Conservation (phyloP, 345 rosid species). For the Raphanus sativus region DNA sequence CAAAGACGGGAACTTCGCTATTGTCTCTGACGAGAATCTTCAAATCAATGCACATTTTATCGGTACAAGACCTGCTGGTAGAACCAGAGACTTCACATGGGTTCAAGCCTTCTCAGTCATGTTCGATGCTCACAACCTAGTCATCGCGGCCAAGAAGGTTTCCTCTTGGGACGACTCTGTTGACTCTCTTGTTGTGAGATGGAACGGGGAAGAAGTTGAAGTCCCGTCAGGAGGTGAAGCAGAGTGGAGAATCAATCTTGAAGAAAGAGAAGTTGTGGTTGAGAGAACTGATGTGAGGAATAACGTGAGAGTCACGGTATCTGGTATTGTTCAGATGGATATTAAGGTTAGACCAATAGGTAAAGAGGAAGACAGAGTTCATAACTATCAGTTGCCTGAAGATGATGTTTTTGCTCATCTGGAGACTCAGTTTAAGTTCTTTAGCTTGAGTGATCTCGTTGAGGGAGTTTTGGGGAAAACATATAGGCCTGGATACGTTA, state of each 20-base stretch:
- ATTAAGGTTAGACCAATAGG: constrained; percentile 59
- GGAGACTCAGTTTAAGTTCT: constrained; percentile 66
- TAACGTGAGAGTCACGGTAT: constrained; percentile 43
- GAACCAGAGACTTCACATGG: constrained; percentile 6
- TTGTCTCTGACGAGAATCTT: constrained; percentile 59
- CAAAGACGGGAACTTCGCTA: constrained; percentile 64
- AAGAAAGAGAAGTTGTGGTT: constrained; percentile 36
- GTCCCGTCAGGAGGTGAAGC: constrained; percentile 47
- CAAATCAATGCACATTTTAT: constrained; percentile 63
- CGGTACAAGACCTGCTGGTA: constrained; percentile 3
- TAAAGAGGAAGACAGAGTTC: constrained; percentile 55
- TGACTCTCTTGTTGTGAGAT: constrained; percentile 53
- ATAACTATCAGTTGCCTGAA: constrained; percentile 38
- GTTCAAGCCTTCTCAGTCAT: constrained; percentile 61
- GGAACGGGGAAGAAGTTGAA: constrained; percentile 42
- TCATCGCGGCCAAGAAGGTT: constrained; percentile 55
- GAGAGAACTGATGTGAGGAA: constrained; percentile 62
- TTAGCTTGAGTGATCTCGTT: constrained; percentile 45
- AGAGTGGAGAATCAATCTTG: constrained; percentile 41
- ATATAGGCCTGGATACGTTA: constrained; percentile 57
- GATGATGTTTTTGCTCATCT: constrained; percentile 68
- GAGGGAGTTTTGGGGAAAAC: constrained; percentile 79
- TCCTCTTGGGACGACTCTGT: constrained; percentile 47
- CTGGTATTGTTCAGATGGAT: constrained; percentile 47
- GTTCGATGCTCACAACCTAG: constrained; percentile 57